Evolutionary conservation across 1,284 basidiomycete genomes (phyloP).

Genomic region (Rhodofomes roseus): DNA sequence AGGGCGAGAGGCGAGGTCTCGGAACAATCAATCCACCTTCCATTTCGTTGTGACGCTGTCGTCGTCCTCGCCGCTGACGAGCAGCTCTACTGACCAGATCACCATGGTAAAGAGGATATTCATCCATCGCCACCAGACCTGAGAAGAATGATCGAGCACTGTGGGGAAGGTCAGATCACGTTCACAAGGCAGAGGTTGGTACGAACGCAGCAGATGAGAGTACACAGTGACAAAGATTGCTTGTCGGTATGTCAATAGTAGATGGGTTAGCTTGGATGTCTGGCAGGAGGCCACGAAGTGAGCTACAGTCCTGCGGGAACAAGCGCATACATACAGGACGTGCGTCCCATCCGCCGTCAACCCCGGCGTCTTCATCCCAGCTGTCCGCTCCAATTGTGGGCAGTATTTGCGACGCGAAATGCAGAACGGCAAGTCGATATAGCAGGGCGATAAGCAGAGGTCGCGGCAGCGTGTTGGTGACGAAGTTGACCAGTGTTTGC

Average conservation of each 20-base stretch:
- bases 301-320: neutral
- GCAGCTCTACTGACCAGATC: slow-evolving; percentile 76
- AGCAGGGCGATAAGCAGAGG: slow-evolving; percentile 81
- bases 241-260: slow-evolving; percentile 79
- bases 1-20: neutral
- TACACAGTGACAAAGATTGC: slow-evolving; percentile 83
- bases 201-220: slow-evolving; percentile 74
- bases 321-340: slow-evolving; percentile 48
- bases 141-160: slow-evolving; percentile 82
- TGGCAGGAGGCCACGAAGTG: slow-evolving; percentile 26
- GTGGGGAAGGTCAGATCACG: neutral
- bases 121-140: slow-evolving; percentile 88
- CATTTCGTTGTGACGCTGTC: slow-evolving; percentile 67
- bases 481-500: slow-evolving; percentile 72
- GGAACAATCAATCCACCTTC: slow-evolving; percentile 63
- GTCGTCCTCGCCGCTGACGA: slow-evolving; percentile 77
- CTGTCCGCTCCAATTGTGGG: slow-evolving; percentile 80
- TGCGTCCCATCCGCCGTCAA: slow-evolving; percentile 63
- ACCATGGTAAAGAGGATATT: slow-evolving; percentile 81
- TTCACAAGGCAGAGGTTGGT: slow-evolving; percentile 2
- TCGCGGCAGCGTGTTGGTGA: slow-evolving; percentile 79
- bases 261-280: slow-evolving; percentile 70
- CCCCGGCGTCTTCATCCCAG: slow-evolving; percentile 68
- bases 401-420: slow-evolving; percentile 80
- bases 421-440: slow-evolving; percentile 82